Base-by-base conservation (phyloP, 2,329 filamentous ascomycete genomes). In the Erysiphe pulchra region DNA sequence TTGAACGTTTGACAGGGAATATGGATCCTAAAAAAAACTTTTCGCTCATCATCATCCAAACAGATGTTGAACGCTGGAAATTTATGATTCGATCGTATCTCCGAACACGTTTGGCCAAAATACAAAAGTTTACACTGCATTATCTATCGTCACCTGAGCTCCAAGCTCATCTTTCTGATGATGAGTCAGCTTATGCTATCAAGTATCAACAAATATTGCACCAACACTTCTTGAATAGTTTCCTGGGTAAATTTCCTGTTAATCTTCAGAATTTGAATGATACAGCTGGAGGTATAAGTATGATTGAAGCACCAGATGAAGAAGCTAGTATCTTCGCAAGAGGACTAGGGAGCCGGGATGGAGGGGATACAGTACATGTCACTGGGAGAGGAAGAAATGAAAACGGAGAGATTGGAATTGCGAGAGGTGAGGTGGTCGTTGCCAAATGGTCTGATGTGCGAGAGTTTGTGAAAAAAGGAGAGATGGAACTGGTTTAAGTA, bases 1-100 rank as follows among this genome's bases (percentile, higher is more conserved):
- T 83, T 50, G 78, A 82, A 63, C 72, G 77, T 48, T 72, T 86
- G 69, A 87, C 80, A 12, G 80, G 80, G 50, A 77, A 81, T 57
- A 80, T 86, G 74, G 85, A 92, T 56, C 80, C 86, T 42, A 85
- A 81, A 61, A 78, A 82, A 51, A 95, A 93, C 60, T 93, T 98
- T 60, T 75, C 76, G 49, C 76, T 95, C 56, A 93, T 94, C 43
- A 80, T 98, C 50, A 77, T 94, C 46, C 90, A 98, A 65, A 95
- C 92, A 7, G 90, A 98, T 63, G 72, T 98, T 46, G 86, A 94
- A 60, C 71, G 90, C 41, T 92, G 82, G 63, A 93, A 93, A 63
- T 98, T 85, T 57, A 69, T 98, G 18, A 72, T 95, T 16, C 71
- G 90, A 80, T 80, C 51, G 79, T 87, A 45, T 52, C 62, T 98